phyloP scores from a whole-genome alignment of 768 basidiomycete genomes.

The Russula olivacea region DNA sequence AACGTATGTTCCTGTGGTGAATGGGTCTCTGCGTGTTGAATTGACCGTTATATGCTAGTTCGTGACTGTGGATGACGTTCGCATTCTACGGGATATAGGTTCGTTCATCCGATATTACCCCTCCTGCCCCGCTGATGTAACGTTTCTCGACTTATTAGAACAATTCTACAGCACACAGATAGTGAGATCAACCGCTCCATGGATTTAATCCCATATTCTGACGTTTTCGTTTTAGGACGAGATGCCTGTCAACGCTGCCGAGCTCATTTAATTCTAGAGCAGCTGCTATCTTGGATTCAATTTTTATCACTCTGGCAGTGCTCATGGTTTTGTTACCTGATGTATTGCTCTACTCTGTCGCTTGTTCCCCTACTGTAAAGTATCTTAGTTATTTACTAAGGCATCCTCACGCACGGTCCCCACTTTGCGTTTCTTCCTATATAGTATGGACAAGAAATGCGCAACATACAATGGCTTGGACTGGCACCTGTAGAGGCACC shows the following conservation, averaged over 20 bases:
- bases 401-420: neutral
- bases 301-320: constrained; percentile 13
- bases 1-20: constrained; percentile 55
- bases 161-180: constrained; percentile 97
- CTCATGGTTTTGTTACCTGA: neutral
- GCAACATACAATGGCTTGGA: neutral
- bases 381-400: constrained; percentile 17
- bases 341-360: constrained; percentile 11
- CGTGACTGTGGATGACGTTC: constrained; percentile 92
- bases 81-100: constrained; percentile 96
- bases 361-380: constrained; percentile 16
- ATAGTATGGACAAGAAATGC: constrained; percentile 2
- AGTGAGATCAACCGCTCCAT: constrained; percentile 39
- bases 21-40: neutral
- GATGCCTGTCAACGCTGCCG: constrained; percentile 98
- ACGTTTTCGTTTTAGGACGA: constrained; percentile 60
- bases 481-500: neutral
- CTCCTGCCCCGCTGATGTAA: neutral
- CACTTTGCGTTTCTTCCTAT: neutral
- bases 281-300: neutral
- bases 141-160: constrained; percentile 42
- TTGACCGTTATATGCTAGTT: constrained; percentile 44
- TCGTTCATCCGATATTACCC: constrained; percentile 29
- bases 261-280: constrained; percentile 64
- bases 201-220: constrained; percentile 23